Evolutionary conservation across 306 rosid species (phyloP), one percentile per base, ranked within the genome.

Genomic region (Rosa rugosa): DNA sequence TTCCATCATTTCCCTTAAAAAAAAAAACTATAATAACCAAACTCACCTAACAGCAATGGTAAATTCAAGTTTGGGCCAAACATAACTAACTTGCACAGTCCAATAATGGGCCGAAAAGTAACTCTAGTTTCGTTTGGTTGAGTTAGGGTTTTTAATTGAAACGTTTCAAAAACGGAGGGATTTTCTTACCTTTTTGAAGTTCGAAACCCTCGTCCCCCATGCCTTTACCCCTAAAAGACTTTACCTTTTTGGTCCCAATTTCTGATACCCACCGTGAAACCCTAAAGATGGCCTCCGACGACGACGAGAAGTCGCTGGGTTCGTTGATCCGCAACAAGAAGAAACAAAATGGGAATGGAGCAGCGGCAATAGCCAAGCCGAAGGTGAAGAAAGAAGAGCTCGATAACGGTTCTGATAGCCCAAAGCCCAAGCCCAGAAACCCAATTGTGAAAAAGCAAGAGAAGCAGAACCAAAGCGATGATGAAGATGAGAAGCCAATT

Each of bases 241-340:
- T 2, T 0, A 22, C 34, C 34, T 57, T 22, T 31, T 31, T 17
- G 16, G 14, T 56, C 31, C 40, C 38, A 27, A 62, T 11, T 62
- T 63, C 69, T 34, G 69, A 27, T 12, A 27, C 68, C 36, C 83
- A 56, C 80, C 5, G 78, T 78, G 62, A 90, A 83, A 11, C 59
- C 12, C 49, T 44, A 75, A 63, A 51, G 17, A 87, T 46, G 91
- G 69, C 44, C 69, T 64, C 69, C 14, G 79, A 70, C 12, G 85
- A 76, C 12, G 83, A 81, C 38, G 53, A 64, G 51, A 83, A 44
- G 77, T 81, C 77, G 83, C 75, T 82, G 38, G 86, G 71, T n/a
- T 56, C 79, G 68, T 71, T 54, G 74, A 80, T 18, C 56, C 25
- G 27, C 53, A 87, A 78, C 81, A 82, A 80, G 81, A 82, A 80